phyloP scores from a whole-genome alignment of 352 stramenopile genomes.

The Phytophthora pistaciae region DNA sequence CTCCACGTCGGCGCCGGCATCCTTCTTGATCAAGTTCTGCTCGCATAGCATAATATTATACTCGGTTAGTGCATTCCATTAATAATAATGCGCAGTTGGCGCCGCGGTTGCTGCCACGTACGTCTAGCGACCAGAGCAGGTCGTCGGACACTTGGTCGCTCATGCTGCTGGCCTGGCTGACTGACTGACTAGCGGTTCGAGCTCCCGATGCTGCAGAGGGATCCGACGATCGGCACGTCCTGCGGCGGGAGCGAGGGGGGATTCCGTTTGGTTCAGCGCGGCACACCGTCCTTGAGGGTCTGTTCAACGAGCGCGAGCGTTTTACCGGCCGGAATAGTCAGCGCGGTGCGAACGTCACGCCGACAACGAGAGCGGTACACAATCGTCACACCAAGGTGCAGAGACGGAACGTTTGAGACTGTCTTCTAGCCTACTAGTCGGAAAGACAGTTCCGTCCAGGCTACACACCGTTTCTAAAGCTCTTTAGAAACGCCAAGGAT shows the following conservation, averaged over 20 bases:
- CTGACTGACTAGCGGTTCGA: background rate
- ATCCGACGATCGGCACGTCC: constrained; percentile 7
- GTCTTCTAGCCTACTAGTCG: too few relatives aligned
- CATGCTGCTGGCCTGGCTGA: constrained; percentile 31
- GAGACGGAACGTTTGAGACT: background rate
- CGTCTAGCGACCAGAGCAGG: constrained; percentile 75
- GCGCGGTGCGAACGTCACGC: constrained; percentile 33
- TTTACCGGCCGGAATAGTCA: constrained; percentile 49
- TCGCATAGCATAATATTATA: background rate
- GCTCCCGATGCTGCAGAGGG: background rate
- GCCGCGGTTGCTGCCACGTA: constrained; percentile 31
- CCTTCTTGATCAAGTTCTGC: constrained; percentile 56
- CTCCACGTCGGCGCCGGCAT: constrained; percentile 39
- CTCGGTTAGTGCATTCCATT: background rate
- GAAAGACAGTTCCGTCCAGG: background rate
- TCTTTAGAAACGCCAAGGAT: constrained; percentile 8
- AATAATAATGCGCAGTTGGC: background rate
- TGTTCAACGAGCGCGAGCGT: constrained; percentile 34
- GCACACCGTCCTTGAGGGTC: constrained; percentile 7
- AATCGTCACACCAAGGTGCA: constrained; percentile 16
- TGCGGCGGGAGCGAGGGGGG: constrained; percentile 5
- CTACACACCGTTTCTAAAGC: background rate
- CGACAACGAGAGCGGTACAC: constrained; percentile 26
- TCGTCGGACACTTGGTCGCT: constrained; percentile 74
- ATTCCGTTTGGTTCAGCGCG: constrained; percentile 17